A percentile compares a stretch with the other conserved stretches of the same genome.
Evolutionary conservation across 306 rosid species (phyloP).

Genomic region (Medicago lupulina): DNA sequence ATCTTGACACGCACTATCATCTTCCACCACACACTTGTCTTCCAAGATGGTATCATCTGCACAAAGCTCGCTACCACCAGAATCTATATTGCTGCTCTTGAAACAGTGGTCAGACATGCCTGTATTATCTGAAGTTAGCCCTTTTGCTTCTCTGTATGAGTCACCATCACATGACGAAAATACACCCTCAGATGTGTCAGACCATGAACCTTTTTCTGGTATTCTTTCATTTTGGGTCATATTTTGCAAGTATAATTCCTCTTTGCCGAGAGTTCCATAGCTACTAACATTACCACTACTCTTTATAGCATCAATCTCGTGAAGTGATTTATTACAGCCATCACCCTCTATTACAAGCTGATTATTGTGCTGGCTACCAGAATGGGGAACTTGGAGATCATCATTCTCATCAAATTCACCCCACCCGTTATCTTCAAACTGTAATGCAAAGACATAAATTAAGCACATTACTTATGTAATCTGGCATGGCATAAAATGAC

Average conservation of each 20-base stretch:
- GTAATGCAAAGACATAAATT: slow-evolving; percentile 48
- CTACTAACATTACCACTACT: slow-evolving; percentile 46
- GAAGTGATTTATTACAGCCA: slow-evolving; percentile 48
- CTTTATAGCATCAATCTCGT: slow-evolving; percentile 44
- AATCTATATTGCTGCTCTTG: slow-evolving; percentile 56
- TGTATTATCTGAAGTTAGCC: slow-evolving; percentile 47
- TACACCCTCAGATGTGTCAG: slow-evolving; percentile 56
- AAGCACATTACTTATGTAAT: slow-evolving; percentile 14
- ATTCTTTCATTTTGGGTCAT: slow-evolving; percentile 48
- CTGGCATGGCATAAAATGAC: neutral
- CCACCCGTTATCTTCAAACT: slow-evolving; percentile 72
- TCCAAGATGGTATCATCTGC: slow-evolving; percentile 58
- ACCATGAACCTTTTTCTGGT: slow-evolving; percentile 72
- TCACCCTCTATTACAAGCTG: slow-evolving; percentile 46
- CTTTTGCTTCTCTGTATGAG: slow-evolving; percentile 55
- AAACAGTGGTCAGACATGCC: slow-evolving; percentile 54
- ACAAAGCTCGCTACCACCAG: slow-evolving; percentile 55
- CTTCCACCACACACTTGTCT: slow-evolving; percentile 61
- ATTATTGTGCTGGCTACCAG: slow-evolving; percentile 47
- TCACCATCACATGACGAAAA: slow-evolving; percentile 58
- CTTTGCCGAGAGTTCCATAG: slow-evolving; percentile 46
- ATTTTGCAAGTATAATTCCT: slow-evolving; percentile 44
- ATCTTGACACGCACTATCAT: slow-evolving; percentile 55
- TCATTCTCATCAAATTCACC: slow-evolving; percentile 62
- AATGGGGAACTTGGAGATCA: slow-evolving; percentile 61